A percentile compares a stretch with the other conserved stretches of the same genome.
Conservation (phyloP, 202 grass and related monocot species). For the Sporobolus alterniflorus region DNA sequence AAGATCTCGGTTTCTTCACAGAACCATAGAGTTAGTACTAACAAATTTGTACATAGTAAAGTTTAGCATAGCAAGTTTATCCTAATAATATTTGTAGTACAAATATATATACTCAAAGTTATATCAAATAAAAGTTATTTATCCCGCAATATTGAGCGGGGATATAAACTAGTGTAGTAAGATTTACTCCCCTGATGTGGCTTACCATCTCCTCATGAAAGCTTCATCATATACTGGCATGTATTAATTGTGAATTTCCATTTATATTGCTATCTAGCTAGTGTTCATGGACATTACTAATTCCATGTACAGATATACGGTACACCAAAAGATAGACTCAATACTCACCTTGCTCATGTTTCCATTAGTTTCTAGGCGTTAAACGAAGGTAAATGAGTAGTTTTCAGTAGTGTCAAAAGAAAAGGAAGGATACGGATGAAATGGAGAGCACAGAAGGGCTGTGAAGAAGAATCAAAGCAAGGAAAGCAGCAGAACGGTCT, state of each 20-base stretch:
- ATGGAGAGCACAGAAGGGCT: background rate
- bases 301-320: background rate
- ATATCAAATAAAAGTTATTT: too few relatives aligned
- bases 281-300: background rate
- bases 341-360: background rate
- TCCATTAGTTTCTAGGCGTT: slow-evolving; percentile 22
- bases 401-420: background rate
- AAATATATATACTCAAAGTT: too few relatives aligned
- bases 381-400: background rate
- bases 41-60: too few relatives aligned
- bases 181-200: slow-evolving; percentile 14
- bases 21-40: too few relatives aligned
- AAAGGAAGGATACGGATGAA: background rate
- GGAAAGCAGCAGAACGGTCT: too few relatives aligned
- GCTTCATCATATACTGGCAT: background rate
- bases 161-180: too few relatives aligned
- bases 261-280: background rate
- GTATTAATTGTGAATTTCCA: background rate
- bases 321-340: background rate
- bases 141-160: too few relatives aligned
- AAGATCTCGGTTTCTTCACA: too few relatives aligned
- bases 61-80: too few relatives aligned
- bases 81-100: too few relatives aligned
- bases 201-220: background rate
- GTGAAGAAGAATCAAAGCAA: background rate